Evolutionary conservation across 2,329 filamentous ascomycete genomes (phyloP).

Genomic region (Apiospora arundinis): DNA sequence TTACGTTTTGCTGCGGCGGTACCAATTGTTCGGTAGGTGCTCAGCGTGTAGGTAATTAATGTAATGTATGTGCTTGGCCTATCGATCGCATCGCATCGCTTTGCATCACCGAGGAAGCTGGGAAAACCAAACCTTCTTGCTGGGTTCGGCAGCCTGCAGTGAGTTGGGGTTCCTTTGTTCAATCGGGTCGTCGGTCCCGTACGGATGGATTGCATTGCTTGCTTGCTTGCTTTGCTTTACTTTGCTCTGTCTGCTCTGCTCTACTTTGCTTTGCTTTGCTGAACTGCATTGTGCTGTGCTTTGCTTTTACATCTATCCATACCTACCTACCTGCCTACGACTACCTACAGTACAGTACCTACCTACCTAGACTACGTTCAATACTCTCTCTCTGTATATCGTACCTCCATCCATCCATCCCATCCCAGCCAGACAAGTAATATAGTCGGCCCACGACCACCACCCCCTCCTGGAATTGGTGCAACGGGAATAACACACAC

Average conservation of each 20-base stretch:
- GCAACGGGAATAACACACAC: conserved; percentile 8
- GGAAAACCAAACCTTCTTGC: conserved; percentile 18
- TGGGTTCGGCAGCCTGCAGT: conserved; percentile 18
- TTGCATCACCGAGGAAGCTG: conserved; percentile 16
- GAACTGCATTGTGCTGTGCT: too few species aligned
- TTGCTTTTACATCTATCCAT: neutral
- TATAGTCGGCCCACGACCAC: conserved; percentile 2
- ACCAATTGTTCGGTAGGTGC: conserved; percentile 12
- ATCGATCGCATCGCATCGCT: conserved; percentile 6
- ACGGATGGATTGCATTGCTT: conserved; percentile 1
- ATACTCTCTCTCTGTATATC: too few species aligned
- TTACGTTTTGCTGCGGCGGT: neutral
- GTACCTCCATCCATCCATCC: too few species aligned
- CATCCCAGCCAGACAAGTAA: neutral
- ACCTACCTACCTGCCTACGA: neutral
- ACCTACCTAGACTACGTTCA: too few species aligned
- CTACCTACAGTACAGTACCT: too few species aligned
- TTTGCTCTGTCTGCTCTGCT: too few species aligned
- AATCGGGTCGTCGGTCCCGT: conserved; percentile 9
- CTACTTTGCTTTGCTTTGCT: too few species aligned
- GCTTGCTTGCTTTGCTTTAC: neutral
- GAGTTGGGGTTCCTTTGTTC: conserved; percentile 16
- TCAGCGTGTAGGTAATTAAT: neutral
- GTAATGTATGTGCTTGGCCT: neutral
- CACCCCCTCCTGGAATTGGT: neutral